These are phyloP conservation scores for Urostyla sp. DNA, from an alignment of 73 alveolate species.

Conservation along the genomic window DNA sequence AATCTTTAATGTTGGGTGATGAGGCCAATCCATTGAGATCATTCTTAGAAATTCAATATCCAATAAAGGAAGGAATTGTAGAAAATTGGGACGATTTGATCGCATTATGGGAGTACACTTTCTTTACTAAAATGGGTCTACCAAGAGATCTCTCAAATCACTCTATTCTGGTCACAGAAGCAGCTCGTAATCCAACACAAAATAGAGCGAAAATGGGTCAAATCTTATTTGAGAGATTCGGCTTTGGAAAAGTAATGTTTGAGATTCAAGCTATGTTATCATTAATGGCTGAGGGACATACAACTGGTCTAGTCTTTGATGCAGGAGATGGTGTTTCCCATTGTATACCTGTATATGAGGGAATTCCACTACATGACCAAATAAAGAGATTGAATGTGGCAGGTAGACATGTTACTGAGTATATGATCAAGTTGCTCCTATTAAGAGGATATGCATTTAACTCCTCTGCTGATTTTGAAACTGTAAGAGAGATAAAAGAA, in stretches of 20 bases:
- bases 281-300: slow-evolving; percentile 87
- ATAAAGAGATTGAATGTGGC: slow-evolving; percentile 94
- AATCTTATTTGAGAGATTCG: slow-evolving; percentile 92
- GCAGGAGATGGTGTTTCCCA: slow-evolving; percentile 99
- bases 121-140: slow-evolving; percentile 77
- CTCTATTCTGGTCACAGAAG: slow-evolving; percentile 92
- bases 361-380: slow-evolving; percentile 68
- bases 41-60: slow-evolving; percentile 89
- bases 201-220: slow-evolving; percentile 95
- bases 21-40: slow-evolving; percentile 89
- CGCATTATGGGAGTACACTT: slow-evolving; percentile 90
- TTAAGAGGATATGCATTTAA: slow-evolving; percentile 96
- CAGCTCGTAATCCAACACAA: slow-evolving; percentile 91
- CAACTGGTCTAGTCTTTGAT: slow-evolving; percentile 93
- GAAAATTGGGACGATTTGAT: slow-evolving; percentile 95
- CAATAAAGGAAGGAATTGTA: slow-evolving; percentile 94
- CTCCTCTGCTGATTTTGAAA: slow-evolving; percentile 96
- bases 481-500: slow-evolving; percentile 97
- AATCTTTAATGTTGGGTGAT: slow-evolving; percentile 91
- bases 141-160: slow-evolving; percentile 68
- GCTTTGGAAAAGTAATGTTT: slow-evolving; percentile 79
- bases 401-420: slow-evolving; percentile 96
- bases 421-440: slow-evolving; percentile 89
- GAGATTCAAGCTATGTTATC: slow-evolving; percentile 95
- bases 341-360: slow-evolving; percentile 93